Conservation (phyloP, 1,139 yeast species). For the Candida dubliniensis region DNA sequence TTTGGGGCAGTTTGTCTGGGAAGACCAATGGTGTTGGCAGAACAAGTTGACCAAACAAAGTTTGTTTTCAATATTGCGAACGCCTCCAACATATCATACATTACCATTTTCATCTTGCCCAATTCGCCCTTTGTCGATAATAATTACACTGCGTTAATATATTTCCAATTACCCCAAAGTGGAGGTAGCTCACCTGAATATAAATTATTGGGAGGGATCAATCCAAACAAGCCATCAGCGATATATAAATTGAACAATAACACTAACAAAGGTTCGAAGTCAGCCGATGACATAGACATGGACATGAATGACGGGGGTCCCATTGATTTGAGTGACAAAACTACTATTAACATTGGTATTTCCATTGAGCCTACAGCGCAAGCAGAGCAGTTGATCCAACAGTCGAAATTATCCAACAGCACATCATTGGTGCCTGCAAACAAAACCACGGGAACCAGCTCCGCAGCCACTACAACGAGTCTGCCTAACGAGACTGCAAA, state of each 20-base stretch:
- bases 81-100: slow-evolving; percentile 66
- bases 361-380: slow-evolving; percentile 75
- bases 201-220: slow-evolving; percentile 74
- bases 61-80: slow-evolving; percentile 62
- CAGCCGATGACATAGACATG: slow-evolving; percentile 31
- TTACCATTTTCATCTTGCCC: slow-evolving; percentile 76
- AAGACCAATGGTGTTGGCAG: slow-evolving; percentile 53
- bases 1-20: slow-evolving; percentile 62
- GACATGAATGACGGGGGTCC: slow-evolving; percentile 33
- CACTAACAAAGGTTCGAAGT: slow-evolving; percentile 18
- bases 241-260: slow-evolving; percentile 72
- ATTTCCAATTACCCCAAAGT: slow-evolving; percentile 75
- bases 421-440: slow-evolving; percentile 17
- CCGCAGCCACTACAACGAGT: slow-evolving; percentile 15
- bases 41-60: slow-evolving; percentile 63
- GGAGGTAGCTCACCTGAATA: slow-evolving; percentile 49
- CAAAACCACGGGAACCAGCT: slow-evolving; percentile 18
- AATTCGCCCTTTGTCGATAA: slow-evolving; percentile 62
- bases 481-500: slow-evolving; percentile 39
- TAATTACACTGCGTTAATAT: slow-evolving; percentile 77
- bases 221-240: slow-evolving; percentile 81
- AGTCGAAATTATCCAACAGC: slow-evolving; percentile 19
- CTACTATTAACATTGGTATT: slow-evolving; percentile 69
- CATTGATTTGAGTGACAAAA: slow-evolving; percentile 23
- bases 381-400: slow-evolving; percentile 53